A percentile compares a stretch with the other conserved stretches of the same genome.
Conservation (phyloP, 805 yeast genomes). For the Yamadazyma tumulicola region DNA sequence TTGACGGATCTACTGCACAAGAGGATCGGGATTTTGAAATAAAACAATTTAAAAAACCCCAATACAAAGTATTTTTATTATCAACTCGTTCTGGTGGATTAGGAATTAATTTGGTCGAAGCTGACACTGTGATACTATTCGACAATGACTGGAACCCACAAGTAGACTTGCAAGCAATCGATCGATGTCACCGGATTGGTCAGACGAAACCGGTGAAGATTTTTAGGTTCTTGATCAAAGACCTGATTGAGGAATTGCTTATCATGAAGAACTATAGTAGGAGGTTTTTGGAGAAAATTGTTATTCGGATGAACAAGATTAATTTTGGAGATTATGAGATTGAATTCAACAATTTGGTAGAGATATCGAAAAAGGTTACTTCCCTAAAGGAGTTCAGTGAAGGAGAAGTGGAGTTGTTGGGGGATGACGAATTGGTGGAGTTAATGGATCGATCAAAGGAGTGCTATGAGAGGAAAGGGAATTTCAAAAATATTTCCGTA, state of each 20-base stretch:
- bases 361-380: constrained; percentile 16
- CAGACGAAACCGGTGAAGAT: constrained; percentile 81
- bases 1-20: constrained; percentile 75
- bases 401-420: constrained; percentile 11
- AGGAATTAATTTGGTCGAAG: constrained; percentile 81
- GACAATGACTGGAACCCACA: constrained; percentile 99
- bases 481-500: constrained; percentile 27
- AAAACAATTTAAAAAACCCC: constrained; percentile 39
- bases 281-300: constrained; percentile 41
- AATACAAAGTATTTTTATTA: constrained; percentile 56
- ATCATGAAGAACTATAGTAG: constrained; percentile 78
- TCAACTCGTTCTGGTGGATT: constrained; percentile 95
- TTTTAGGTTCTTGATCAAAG: constrained; percentile 69
- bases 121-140: constrained; percentile 85
- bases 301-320: constrained; percentile 34
- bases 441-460: constrained; percentile 32
- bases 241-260: constrained; percentile 81
- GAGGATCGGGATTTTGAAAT: constrained; percentile 65
- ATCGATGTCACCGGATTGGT: constrained; percentile 90
- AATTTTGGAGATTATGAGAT: constrained; percentile 25
- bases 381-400: constrained; percentile 6
- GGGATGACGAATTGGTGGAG: constrained; percentile 41
- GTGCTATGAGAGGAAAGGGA: constrained; percentile 22
- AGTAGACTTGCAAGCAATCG: constrained; percentile 95
- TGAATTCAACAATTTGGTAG: constrained; percentile 19